Conservation (phyloP, 148 eudicot genomes). For the Spergularia marina region DNA sequence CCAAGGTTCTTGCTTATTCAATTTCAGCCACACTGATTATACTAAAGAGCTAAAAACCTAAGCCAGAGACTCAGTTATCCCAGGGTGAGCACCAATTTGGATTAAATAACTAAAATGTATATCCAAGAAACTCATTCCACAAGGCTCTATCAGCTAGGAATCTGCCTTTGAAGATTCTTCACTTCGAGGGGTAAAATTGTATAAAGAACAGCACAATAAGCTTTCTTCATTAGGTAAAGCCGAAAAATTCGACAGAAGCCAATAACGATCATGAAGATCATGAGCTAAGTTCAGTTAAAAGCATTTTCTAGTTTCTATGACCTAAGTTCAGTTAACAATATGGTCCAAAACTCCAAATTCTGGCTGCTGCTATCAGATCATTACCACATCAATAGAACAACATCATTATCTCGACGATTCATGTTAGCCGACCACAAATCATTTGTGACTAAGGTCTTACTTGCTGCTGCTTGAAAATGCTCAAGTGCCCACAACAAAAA, state of each 20-base stretch:
- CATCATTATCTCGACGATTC: neutral
- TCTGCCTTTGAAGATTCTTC: neutral
- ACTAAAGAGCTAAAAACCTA: too few species aligned
- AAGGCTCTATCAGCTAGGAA: neutral
- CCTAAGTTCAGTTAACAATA: too few species aligned
- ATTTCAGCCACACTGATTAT: too few species aligned
- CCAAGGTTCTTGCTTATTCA: too few species aligned
- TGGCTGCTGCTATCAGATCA: neutral
- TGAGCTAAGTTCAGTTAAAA: too few species aligned
- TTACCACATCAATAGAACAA: neutral
- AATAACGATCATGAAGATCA: too few species aligned
- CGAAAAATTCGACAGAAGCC: neutral
- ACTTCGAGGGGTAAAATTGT: too few species aligned
- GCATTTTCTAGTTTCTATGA: neutral
- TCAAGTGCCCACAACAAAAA: conserved; percentile 6
- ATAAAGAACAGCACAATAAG: too few species aligned
- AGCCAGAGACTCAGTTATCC: too few species aligned
- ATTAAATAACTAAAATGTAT: too few species aligned
- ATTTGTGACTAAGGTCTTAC: neutral
- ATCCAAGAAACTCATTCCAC: neutral
- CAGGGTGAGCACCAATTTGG: too few species aligned
- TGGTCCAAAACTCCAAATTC: neutral
- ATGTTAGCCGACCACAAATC: neutral
- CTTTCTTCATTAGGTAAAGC: neutral
- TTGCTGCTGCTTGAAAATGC: neutral